A percentile compares a stretch with the other conserved stretches of the same genome.
These are phyloP conservation scores for Cryomyces minteri DNA, from an alignment of 495 filamentous ascomycete species.

Conservation along the genomic window DNA sequence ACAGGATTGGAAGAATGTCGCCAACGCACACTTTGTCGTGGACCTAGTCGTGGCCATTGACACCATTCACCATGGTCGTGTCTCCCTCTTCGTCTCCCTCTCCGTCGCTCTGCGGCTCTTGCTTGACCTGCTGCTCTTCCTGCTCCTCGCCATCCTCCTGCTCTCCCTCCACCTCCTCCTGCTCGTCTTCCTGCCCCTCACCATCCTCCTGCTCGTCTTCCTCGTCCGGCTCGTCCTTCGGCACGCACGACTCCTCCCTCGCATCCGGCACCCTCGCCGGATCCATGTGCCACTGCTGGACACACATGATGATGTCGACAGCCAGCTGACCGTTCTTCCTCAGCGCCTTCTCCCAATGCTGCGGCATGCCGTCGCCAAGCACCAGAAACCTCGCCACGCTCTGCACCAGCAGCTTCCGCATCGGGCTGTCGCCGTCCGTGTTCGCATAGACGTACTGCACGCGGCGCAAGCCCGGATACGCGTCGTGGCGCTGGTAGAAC, in stretches of 20 bases:
- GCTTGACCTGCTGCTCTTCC: background rate
- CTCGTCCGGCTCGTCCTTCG: conserved; percentile 6
- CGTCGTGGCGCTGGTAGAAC: conserved; percentile 25
- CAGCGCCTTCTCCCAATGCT: conserved; percentile 30
- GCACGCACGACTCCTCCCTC: conserved; percentile 11
- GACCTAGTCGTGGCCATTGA: background rate
- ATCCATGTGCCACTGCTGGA: conserved; percentile 29
- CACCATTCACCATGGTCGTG: background rate
- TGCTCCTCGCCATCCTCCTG: conserved; percentile 9
- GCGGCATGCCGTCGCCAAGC: conserved; percentile 21
- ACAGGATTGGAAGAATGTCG: no score
- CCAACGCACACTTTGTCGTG: background rate
- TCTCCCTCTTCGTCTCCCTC: background rate
- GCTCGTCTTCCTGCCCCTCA: conserved; percentile 12
- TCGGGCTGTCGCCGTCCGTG: conserved; percentile 23
- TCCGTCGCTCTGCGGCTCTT: background rate
- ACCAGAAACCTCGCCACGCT: conserved; percentile 24
- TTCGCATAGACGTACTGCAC: conserved; percentile 33
- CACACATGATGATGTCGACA: conserved; percentile 27
- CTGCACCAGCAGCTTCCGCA: conserved; percentile 29
- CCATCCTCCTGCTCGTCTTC: conserved; percentile 16
- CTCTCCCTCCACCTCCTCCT: conserved; percentile 7
- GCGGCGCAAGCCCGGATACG: conserved; percentile 27
- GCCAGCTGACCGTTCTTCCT: conserved; percentile 29
- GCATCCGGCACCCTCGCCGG: conserved; percentile 24